Evolutionary conservation across 108 stramenopile species (phyloP), one percentile per base, ranked within the genome.

Genomic region (Phaeodactylum tricornutum): DNA sequence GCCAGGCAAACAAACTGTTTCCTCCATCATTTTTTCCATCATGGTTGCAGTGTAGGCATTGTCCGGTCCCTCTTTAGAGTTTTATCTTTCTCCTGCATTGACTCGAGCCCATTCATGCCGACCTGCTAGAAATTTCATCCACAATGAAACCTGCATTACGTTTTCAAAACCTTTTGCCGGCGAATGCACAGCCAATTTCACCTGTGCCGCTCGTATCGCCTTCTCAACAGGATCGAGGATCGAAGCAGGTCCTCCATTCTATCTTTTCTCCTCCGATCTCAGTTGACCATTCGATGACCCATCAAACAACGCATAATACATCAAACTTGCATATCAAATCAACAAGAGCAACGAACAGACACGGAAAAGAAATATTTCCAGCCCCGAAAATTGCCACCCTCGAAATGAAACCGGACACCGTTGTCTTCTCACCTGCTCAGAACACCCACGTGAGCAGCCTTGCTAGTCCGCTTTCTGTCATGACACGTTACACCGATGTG

Each of bases 231-330:
- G n/a, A n/a, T n/a, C n/a, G n/a, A n/a, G n/a, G n/a, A n/a, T n/a
- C n/a, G n/a, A n/a, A 41, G 39, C 16, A 41, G 6, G 39, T 41
- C 5, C 39, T 41, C 39, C 39, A 41, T 41, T 41, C 39, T 5
- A 41, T 41, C 4, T 41, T 41, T 41, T 41, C 39, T 15, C 39
- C 39, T 41, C 21, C 39, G 9, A 20, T 6, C 21, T 14, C 14
- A 8, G 33, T 34, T 34, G 8, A 12, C 9, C 8, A 34, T 11
- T 34, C 9, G 33, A 34, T 11, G 33, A 12, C 33, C 12, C 33
- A 11, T 11, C 33, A 34, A 34, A 8, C 8, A 34, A 12, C 8
- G 12, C 33, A 34, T 11, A 34, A 12, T 34, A 8, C 8, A 34
- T 34, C 33, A 12, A 34, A 34, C 33, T 12, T 34, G 11, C 11